phyloP scores from a whole-genome alignment of 495 filamentous ascomycete species.

The Talaromyces wortmannii region DNA sequence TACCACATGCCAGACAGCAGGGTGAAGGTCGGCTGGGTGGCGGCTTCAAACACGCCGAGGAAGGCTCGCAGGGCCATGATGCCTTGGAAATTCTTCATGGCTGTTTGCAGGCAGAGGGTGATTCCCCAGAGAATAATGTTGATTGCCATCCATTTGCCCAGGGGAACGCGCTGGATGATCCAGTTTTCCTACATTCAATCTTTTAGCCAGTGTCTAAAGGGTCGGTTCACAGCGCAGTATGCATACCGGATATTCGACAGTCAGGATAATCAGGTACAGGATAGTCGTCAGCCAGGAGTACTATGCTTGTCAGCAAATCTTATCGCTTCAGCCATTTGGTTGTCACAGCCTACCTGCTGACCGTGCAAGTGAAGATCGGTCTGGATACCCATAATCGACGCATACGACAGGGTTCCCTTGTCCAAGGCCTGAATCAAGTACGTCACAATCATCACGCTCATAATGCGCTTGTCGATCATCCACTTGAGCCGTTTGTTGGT shows the following conservation, averaged over 20 bases:
- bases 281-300: conserved; percentile 32
- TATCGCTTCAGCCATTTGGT: too few relatives aligned
- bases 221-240: background rate
- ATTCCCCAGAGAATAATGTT: conserved; percentile 49
- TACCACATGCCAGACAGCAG: conserved; percentile 59
- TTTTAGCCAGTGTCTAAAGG: too few relatives aligned
- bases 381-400: conserved; percentile 51
- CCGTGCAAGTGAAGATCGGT: conserved; percentile 38
- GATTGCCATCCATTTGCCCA: conserved; percentile 43
- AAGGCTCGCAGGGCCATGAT: conserved; percentile 44
- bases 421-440: conserved; percentile 60
- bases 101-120: conserved; percentile 39
- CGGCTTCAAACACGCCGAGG: conserved; percentile 55
- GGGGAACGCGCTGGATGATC: conserved; percentile 37
- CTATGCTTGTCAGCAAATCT: too few relatives aligned
- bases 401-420: conserved; percentile 53
- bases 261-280: conserved; percentile 31
- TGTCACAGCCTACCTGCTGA: conserved; percentile 15
- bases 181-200: conserved; percentile 16
- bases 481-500: conserved; percentile 29
- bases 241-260: conserved; percentile 31
- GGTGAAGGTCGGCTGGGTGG: conserved; percentile 39
- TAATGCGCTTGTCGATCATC: conserved; percentile 38
- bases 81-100: conserved; percentile 39
- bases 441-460: conserved; percentile 19